Percentiles rank a stretch among this genome's conserved stretches.
These are phyloP conservation scores for Wickerhamomyces ciferrii DNA, from an alignment of 805 yeast species.

Conservation along the genomic window DNA sequence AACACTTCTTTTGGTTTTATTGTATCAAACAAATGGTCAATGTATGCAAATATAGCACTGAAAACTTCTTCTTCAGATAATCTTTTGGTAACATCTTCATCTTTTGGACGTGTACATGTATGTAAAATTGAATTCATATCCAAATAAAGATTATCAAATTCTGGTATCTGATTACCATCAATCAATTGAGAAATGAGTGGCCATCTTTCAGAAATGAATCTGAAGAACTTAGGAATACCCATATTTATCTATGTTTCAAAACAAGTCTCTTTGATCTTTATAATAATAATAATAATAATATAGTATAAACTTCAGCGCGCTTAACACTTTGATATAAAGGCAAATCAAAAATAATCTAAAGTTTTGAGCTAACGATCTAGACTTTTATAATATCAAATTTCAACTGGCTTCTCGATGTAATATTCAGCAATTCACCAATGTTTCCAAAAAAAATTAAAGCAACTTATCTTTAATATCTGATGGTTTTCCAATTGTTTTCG, in stretches of 20 bases:
- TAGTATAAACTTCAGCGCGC: neutral
- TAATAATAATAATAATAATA: too few relatives aligned
- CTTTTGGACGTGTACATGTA: slow-evolving; percentile 87
- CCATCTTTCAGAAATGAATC: slow-evolving; percentile 98
- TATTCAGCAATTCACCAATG: neutral
- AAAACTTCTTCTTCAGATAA: slow-evolving; percentile 89
- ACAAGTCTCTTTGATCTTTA: neutral
- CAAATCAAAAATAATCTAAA: neutral
- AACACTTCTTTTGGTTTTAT: slow-evolving; percentile 83
- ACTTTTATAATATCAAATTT: too few relatives aligned
- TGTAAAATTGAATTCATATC: slow-evolving; percentile 98
- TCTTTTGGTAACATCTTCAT: slow-evolving; percentile 55
- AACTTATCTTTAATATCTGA: too few relatives aligned
- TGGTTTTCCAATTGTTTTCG: too few relatives aligned
- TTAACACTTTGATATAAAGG: too few relatives aligned
- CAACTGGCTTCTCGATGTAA: neutral
- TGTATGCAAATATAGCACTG: slow-evolving; percentile 87
- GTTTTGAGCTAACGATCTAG: too few relatives aligned
- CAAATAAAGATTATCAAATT: slow-evolving; percentile 88
- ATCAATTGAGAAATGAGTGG: slow-evolving; percentile 87
- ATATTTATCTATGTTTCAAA: slow-evolving; percentile 14
- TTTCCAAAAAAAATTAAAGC: too few relatives aligned
- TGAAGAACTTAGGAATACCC: slow-evolving; percentile 97
- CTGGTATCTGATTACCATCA: slow-evolving; percentile 80
- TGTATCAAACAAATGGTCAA: slow-evolving; percentile 85